phyloP scores from a whole-genome alignment of 495 filamentous ascomycete species.

The Talaromyces trachyspermus region DNA sequence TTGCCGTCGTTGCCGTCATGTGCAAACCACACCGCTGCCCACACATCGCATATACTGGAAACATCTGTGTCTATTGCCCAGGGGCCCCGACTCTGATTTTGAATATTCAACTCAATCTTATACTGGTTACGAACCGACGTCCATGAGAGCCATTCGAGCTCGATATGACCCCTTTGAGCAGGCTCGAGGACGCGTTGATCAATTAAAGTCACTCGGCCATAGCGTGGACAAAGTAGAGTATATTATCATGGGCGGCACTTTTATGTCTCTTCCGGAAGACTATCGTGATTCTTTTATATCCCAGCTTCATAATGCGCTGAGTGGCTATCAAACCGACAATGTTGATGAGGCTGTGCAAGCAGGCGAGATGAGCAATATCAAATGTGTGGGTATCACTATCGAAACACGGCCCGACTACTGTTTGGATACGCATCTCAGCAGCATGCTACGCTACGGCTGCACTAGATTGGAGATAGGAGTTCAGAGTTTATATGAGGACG shows the following conservation, averaged over 20 bases:
- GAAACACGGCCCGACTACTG: slow-evolving; percentile 97
- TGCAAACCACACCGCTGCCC: slow-evolving; percentile 98
- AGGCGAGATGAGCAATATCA: slow-evolving; percentile 88
- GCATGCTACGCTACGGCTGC: slow-evolving; percentile 95
- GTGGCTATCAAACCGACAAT: slow-evolving; percentile 81
- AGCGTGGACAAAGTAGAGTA: slow-evolving; percentile 99
- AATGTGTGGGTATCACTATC: slow-evolving; percentile 97
- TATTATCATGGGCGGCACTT: slow-evolving; percentile 99
- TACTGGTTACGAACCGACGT: slow-evolving; percentile 95
- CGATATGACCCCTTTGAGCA: slow-evolving; percentile 98
- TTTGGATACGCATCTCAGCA: slow-evolving; percentile 79
- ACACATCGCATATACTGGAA: slow-evolving; percentile 95
- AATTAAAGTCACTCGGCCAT: slow-evolving; percentile 89
- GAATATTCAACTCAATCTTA: slow-evolving; percentile 99
- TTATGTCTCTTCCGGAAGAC: slow-evolving; percentile 86
- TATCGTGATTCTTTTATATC: slow-evolving; percentile 92
- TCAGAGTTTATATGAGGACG: slow-evolving; percentile 94
- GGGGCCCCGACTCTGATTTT: slow-evolving; percentile 97
- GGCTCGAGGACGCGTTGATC: slow-evolving; percentile 89
- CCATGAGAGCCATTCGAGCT: slow-evolving; percentile 95
- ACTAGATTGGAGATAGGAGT: slow-evolving; percentile 92
- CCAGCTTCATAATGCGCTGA: slow-evolving; percentile 91
- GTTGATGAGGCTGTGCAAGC: slow-evolving; percentile 92
- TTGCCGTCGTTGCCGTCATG: slow-evolving; percentile 99
- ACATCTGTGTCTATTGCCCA: slow-evolving; percentile 98